phyloP scores from a whole-genome alignment of 306 rosid genomes.

The Fragaria iinumae region DNA sequence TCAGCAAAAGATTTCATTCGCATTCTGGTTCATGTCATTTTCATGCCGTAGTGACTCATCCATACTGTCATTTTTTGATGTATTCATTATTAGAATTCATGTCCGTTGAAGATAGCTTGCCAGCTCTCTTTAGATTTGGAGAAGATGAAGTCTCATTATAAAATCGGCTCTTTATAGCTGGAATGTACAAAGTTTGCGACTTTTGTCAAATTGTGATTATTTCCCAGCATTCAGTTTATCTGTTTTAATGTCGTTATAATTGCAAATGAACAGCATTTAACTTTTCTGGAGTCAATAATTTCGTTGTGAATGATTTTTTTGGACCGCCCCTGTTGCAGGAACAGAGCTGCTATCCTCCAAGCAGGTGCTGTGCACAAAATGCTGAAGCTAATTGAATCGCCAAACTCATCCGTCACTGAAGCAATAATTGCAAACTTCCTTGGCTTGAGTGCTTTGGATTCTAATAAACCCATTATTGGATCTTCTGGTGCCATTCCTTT shows the following conservation, averaged over 20 bases:
- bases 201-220: neutral
- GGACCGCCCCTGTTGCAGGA: slow-evolving; percentile 45
- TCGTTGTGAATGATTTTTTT: slow-evolving; percentile 11
- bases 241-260: slow-evolving; percentile 4
- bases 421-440: slow-evolving; percentile 90
- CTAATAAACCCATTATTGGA: slow-evolving; percentile 83
- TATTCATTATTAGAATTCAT: neutral
- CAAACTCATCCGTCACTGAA: slow-evolving; percentile 61
- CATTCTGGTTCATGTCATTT: neutral
- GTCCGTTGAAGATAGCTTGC: neutral
- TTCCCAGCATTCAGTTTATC: neutral
- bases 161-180: neutral
- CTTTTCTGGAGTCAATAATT: neutral
- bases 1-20: neutral
- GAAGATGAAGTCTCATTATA: neutral
- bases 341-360: slow-evolving; percentile 85
- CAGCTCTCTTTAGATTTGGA: neutral
- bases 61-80: neutral
- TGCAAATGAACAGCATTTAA: neutral
- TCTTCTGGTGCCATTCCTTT: slow-evolving; percentile 92
- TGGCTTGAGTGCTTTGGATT: slow-evolving; percentile 88
- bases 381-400: slow-evolving; percentile 71
- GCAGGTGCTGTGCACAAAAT: slow-evolving; percentile 88
- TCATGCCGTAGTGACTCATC: neutral
- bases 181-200: neutral